Base-by-base conservation (phyloP, 2,329 filamentous ascomycete genomes). In the Neofusicoccum ribis region DNA sequence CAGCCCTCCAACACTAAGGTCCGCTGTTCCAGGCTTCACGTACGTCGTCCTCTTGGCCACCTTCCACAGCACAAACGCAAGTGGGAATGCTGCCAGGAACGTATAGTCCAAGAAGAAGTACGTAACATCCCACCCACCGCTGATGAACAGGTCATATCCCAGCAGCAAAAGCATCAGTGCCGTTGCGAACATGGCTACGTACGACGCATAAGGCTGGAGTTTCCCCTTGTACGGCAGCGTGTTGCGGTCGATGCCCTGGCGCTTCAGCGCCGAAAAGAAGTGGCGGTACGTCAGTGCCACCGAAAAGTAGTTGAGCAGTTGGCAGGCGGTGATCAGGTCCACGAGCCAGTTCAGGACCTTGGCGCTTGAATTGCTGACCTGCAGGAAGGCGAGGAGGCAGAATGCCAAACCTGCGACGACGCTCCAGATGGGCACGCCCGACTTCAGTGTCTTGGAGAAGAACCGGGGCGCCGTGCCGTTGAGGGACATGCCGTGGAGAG, bases 101-200 rank as follows among this genome's bases (percentile, higher is more conserved):
- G 56, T 47, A 20, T 60, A 60, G 6, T 60, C 56, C 23, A 60
- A 37, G n/a, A 92, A 92, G 34, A 94, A 76, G 74, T 94, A 95
- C 9, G 85, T 87, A 5, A 89, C 72, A 66, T 86, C 83, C 91
- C 90, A 94, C 5, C 84, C 82, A 2, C 82, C 82, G 0, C 89
- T 87, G 49, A 93, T 74, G 71, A 94, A 95, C 1, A 93, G 89
- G 0, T 88, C 84, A 68, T 92, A 94, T 0, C 91, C 91, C 8
- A 89, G 87, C 2, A 93, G 86, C 70, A 93, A 87, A 0, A 88
- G 85, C 88, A 94, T 92, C 67, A 90, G 75, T 56, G 86, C 85
- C 1, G 88, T 90, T 31, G 85, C 86, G 0, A 80, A 73, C 5
- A 92, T 77, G 0, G 86, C 88, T 56, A 88, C 87, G 72, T 85